These are phyloP conservation scores for Calonectria pseudoturangicola DNA, from an alignment of 2,329 filamentous ascomycete genomes.

Conservation along the genomic window DNA sequence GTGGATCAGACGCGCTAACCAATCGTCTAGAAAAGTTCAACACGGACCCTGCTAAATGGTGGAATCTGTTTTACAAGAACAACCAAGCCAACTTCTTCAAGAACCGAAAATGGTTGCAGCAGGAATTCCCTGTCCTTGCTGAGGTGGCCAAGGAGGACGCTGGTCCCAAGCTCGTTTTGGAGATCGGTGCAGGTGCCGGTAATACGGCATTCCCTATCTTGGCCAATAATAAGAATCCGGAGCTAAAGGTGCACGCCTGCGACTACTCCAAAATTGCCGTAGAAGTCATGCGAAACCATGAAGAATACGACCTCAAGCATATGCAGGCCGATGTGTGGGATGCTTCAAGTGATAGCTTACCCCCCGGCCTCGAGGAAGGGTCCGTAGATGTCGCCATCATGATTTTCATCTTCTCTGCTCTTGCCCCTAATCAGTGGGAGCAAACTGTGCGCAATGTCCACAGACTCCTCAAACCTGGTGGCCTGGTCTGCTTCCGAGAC, in stretches of 20 bases:
- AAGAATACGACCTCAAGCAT: constrained; percentile 81
- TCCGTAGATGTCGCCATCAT: constrained; percentile 94
- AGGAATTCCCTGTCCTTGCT: constrained; percentile 94
- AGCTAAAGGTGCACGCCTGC: constrained; percentile 91
- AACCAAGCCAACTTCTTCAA: constrained; percentile 99
- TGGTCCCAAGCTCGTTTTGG: constrained; percentile 83
- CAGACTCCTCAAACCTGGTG: constrained; percentile 90
- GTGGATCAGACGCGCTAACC: constrained; percentile 62
- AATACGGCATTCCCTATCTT: constrained; percentile 97
- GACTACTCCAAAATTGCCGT: constrained; percentile 98
- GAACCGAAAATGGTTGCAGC: constrained; percentile 95
- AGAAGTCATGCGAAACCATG: constrained; percentile 89
- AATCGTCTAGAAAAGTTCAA: constrained; percentile 84
- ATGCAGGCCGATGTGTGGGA: constrained; percentile 98
- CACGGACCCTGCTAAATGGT: constrained; percentile 93
- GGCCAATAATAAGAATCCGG: constrained; percentile 86
- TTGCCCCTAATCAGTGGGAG: constrained; percentile 89
- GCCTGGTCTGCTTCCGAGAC: constrained; percentile 95
- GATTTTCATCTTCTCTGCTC: constrained; percentile 97
- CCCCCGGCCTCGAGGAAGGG: constrained; percentile 84
- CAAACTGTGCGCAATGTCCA: constrained; percentile 88
- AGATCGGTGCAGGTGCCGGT: constrained; percentile 95
- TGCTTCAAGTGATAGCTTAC: constrained; percentile 82
- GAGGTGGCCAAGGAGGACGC: constrained; percentile 83
- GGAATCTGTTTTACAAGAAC: constrained; percentile 99